Base-by-base conservation (phyloP, 2,329 filamentous ascomycete genomes). In the Byssoonygena ceratinophila region DNA sequence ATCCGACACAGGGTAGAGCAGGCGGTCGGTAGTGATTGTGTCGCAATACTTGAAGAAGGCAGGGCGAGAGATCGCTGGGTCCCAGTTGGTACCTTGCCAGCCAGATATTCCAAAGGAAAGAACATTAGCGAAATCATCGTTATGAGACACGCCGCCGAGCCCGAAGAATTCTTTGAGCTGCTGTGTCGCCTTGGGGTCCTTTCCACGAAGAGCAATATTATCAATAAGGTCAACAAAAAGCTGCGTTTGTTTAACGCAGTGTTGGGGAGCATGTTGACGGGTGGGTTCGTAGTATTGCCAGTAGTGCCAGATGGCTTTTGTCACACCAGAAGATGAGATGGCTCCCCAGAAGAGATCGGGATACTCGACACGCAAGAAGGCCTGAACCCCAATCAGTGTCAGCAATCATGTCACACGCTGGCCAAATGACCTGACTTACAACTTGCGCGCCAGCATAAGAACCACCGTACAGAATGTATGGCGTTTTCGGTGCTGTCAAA, bases 371-470 rank as follows among this genome's bases (percentile, higher is more conserved):
- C 87, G 81, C 34, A 88, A 68, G 59, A 94, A 84, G 0, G 88
- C 86, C 56, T 59, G 20, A n/a, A 9, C 12, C 32, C 27, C 20
- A 6, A 16, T 11, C 11, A 14, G n/a, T 40, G 37, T 40, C 12
- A 50, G 37, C 25, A 40, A 23, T 20, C 14, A 11, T 7, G 6
- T 11, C 14, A 18, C 4, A 11, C 12, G 5, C 20, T 8, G 27
- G 23, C 12, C n/a, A 16, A 31, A 22, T 5, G 22, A 41, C 23
- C 12, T 40, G 18, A 55, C 54, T 45, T 53, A 58, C 54, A 8
- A 82, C 85, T 59, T 90, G 85, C 0, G 82, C 83, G 1, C 88
- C 88, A 0, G 87, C 85, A 62, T 94, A 94, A 0, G 84, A 89
- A 0, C 87, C 87, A 1, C 88, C 88, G 56, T 94, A 94, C 0